Percentiles rank a stretch among this genome's conserved stretches.
Evolutionary conservation across 2,329 filamentous ascomycete species (phyloP).

Genomic region (Penicillium italicum): DNA sequence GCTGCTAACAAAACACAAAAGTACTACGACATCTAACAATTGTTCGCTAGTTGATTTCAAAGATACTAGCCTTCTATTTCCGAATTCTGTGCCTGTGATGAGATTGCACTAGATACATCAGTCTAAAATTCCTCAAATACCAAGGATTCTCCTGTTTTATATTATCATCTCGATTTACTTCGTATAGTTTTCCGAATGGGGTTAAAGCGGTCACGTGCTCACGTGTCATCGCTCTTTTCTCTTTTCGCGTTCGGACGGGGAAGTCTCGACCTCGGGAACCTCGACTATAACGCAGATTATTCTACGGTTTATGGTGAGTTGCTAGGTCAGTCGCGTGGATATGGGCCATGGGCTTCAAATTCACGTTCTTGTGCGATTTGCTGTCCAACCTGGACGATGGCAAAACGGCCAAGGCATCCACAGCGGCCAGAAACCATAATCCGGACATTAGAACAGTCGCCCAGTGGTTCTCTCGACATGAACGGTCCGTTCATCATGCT

Average conservation of each 20-base stretch:
- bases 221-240: not conserved
- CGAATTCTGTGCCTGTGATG: too few relatives aligned
- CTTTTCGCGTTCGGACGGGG: not conserved
- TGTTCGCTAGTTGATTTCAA: too few relatives aligned
- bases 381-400: conserved; percentile 63
- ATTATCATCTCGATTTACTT: not conserved
- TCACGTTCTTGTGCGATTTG: conserved; percentile 69
- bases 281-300: not conserved
- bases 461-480: conserved; percentile 68
- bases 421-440: conserved; percentile 27
- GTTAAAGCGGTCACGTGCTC: conserved; percentile 2
- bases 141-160: too few relatives aligned
- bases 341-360: conserved; percentile 49
- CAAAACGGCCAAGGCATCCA: conserved; percentile 34
- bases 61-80: too few relatives aligned
- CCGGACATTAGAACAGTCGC: conserved; percentile 48
- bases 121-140: too few relatives aligned
- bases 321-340: not conserved
- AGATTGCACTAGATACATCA: too few relatives aligned
- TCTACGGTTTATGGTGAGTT: not conserved
- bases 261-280: not conserved
- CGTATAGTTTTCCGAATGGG: not conserved
- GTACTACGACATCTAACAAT: too few relatives aligned
- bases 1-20: too few relatives aligned
- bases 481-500: conserved; percentile 54